Percentiles rank a stretch among this genome's conserved stretches.
These are phyloP conservation scores for Phytophthora pistaciae DNA, from an alignment of 352 stramenopile genomes.

Conservation along the genomic window DNA sequence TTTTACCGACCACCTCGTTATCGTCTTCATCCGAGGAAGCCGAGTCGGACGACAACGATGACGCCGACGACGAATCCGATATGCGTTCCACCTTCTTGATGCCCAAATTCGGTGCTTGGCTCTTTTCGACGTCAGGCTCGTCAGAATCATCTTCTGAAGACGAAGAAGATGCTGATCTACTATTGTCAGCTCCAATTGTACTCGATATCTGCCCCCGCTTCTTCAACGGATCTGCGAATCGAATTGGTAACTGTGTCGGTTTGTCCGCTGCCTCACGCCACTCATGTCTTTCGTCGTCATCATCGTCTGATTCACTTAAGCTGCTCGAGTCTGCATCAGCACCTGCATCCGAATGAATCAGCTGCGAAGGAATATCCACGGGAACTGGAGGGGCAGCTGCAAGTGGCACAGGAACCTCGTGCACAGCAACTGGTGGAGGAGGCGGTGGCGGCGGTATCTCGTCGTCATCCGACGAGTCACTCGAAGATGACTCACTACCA, in stretches of 20 bases:
- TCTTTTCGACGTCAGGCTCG: slow-evolving; percentile 29
- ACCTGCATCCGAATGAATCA: slow-evolving; percentile 46
- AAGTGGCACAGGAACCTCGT: slow-evolving; percentile 19
- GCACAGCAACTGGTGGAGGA: slow-evolving; percentile 39
- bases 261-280: slow-evolving; percentile 7
- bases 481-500: slow-evolving; percentile 73
- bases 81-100: slow-evolving; percentile 22
- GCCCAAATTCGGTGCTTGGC: slow-evolving; percentile 19
- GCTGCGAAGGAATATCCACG: slow-evolving; percentile 38
- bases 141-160: slow-evolving; percentile 43
- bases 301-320: slow-evolving; percentile 49
- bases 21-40: slow-evolving; percentile 36
- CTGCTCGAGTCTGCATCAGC: slow-evolving; percentile 65
- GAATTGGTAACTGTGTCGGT: slow-evolving; percentile 26
- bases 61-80: slow-evolving; percentile 37
- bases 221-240: slow-evolving; percentile 19
- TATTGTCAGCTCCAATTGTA: background rate
- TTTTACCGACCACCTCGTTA: slow-evolving; percentile 9
- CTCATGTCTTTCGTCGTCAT: slow-evolving; percentile 23
- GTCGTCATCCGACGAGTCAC: slow-evolving; percentile 58
- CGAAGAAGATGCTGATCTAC: slow-evolving; percentile 24
- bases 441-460: slow-evolving; percentile 58
- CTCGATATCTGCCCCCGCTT: slow-evolving; percentile 2
- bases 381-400: slow-evolving; percentile 13
- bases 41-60: slow-evolving; percentile 37